Evolutionary conservation across 2,329 filamentous ascomycete genomes (phyloP), one percentile per base, ranked within the genome.

Genomic region (Penicillium sp.): DNA sequence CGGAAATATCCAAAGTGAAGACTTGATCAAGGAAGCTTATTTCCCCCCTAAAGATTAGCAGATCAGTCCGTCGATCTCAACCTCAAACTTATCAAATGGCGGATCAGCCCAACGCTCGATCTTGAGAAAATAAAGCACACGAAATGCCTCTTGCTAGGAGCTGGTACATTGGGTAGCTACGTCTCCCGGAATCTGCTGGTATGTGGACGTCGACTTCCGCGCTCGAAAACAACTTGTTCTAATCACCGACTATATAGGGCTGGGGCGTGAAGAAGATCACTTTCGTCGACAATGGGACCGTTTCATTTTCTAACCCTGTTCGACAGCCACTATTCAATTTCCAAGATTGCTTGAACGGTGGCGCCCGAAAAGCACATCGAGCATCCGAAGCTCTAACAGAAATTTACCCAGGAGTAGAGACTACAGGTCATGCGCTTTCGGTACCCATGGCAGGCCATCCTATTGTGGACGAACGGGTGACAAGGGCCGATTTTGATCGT

Each of bases 31-130:
- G 28, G 28, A 53, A 31, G 50, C 21, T 44, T 35, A 39, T 15
- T 40, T 37, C 37, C 19, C 41, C 40, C 50, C 17, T 32, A 32
- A 37, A 74, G 75, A 59, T 75, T 97, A 17, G 93, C 93, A 21
- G 90, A 97, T 64, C 89, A 95, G 66, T 89, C 90, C 0, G 91
- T 97, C 9, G 93, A 98, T 63, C 77, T 98, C 51, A 98, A 98
- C 63, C 76, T 97, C 53, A 97, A 97, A 71, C 78, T 98, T 51
- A 98, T 98, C 84, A 98, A 96, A 72, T 98, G 93, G 93, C 84
- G 93, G 34, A 88, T 98, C 61, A 88, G 89, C 7, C 93, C 93
- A 0, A 83, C 84, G 44, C 78, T 98, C 35, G 80, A 97, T 64
- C 79, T 98, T 9, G 89, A 96, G 28, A 80, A 80, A 28, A 90